Conservation (phyloP, 257 asterid genomes). For the Pogostemon cablin region DNA sequence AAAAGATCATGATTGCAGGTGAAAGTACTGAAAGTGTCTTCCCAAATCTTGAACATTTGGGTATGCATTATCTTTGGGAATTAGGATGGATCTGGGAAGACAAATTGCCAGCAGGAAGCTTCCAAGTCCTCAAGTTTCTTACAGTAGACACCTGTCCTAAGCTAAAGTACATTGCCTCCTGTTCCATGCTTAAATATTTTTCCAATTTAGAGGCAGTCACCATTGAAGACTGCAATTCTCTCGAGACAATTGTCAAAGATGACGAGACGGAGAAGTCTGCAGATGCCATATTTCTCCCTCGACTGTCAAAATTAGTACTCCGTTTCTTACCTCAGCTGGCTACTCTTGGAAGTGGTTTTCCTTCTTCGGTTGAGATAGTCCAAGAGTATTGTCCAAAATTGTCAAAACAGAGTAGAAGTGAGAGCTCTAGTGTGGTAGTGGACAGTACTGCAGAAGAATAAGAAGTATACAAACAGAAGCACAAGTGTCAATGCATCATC, state of each 20-base stretch:
- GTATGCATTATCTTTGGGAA: constrained; percentile 26
- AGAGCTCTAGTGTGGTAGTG: too few relatives aligned
- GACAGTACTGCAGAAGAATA: too few relatives aligned
- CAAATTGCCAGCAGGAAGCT: background rate
- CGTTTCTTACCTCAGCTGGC: background rate
- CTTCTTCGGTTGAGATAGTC: background rate
- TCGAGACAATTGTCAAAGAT: background rate
- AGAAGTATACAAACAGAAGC: too few relatives aligned
- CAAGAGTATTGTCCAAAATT: too few relatives aligned
- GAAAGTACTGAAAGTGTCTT: background rate
- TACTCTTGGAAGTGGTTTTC: background rate
- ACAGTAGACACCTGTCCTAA: background rate
- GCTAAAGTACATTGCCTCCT: background rate
- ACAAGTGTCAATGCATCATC: too few relatives aligned
- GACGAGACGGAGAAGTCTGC: background rate
- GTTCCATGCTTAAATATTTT: background rate
- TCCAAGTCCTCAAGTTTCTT: background rate
- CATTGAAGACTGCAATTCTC: background rate
- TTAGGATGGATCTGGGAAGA: background rate
- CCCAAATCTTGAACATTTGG: constrained; percentile 15
- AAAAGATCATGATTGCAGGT: background rate
- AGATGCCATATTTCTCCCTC: background rate
- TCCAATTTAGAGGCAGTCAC: background rate
- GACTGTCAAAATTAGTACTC: background rate
- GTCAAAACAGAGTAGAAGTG: too few relatives aligned